These are phyloP conservation scores for Starmerella davenportii DNA, from an alignment of 805 yeast genomes.

Conservation along the genomic window DNA sequence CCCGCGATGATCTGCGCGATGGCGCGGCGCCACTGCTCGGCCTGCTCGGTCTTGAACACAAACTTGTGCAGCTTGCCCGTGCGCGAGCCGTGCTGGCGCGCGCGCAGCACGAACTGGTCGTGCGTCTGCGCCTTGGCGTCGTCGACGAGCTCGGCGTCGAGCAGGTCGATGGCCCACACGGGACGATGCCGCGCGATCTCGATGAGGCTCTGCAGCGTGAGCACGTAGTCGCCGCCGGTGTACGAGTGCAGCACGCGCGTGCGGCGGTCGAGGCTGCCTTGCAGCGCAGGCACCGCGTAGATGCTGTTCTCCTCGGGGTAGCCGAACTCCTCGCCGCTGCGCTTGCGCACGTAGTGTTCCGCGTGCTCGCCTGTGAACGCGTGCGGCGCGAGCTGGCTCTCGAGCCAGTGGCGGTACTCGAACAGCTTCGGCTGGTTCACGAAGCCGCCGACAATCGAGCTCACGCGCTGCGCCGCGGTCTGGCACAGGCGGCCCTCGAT, in stretches of 20 bases:
- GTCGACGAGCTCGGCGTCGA: conserved; percentile 60
- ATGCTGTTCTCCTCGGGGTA: conserved; percentile 58
- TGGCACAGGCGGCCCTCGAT: conserved; percentile 32
- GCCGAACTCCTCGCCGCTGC: conserved; percentile 25
- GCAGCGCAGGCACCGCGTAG: conserved; percentile 46
- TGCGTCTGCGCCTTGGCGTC: conserved; percentile 42
- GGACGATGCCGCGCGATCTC: conserved; percentile 45
- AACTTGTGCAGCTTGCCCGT: conserved; percentile 58
- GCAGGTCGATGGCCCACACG: conserved; percentile 16
- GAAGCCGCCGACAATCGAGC: conserved; percentile 55
- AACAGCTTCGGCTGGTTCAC: conserved; percentile 58
- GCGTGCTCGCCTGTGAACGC: conserved; percentile 1
- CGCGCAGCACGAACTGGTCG: conserved; percentile 51
- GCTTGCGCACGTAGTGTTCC: not conserved
- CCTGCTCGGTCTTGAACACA: conserved; percentile 84
- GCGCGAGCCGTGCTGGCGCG: conserved; percentile 16
- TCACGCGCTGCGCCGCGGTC: conserved; percentile 30
- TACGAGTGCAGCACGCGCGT: conserved; percentile 86
- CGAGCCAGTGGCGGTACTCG: conserved; percentile 69
- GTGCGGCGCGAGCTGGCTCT: conserved; percentile 6
- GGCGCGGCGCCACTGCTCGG: conserved; percentile 66
- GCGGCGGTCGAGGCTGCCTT: conserved; percentile 73
- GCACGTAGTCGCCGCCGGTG: conserved; percentile 74
- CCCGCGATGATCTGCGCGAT: conserved; percentile 44
- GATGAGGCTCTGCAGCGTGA: conserved; percentile 75